phyloP scores from a whole-genome alignment of 2,329 filamentous ascomycete species.

The Diaporthe vaccinii region DNA sequence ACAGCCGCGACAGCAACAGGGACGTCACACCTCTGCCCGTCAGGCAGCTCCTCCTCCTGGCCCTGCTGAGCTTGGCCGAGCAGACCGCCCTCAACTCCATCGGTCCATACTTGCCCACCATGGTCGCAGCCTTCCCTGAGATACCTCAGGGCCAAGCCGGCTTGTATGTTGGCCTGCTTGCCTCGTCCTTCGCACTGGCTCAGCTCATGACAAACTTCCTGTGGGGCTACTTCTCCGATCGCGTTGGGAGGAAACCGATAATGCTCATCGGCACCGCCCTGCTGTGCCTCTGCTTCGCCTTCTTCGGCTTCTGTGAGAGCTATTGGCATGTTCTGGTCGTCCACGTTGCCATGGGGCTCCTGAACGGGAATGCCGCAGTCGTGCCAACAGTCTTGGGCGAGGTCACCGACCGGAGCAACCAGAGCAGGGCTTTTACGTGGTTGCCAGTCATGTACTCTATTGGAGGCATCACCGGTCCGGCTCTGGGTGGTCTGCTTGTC shows the following conservation, averaged over 20 bases:
- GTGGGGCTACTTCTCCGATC: slow-evolving; percentile 88
- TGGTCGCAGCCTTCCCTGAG: slow-evolving; percentile 88
- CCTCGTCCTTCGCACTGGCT: slow-evolving; percentile 90
- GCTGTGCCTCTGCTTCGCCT: slow-evolving; percentile 83
- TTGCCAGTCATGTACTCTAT: slow-evolving; percentile 96
- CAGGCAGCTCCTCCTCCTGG: slow-evolving; percentile 85
- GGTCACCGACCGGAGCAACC: slow-evolving; percentile 94
- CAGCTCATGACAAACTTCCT: slow-evolving; percentile 94
- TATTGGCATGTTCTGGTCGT: slow-evolving; percentile 89
- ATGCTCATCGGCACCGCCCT: slow-evolving; percentile 86
- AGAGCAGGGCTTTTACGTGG: slow-evolving; percentile 93
- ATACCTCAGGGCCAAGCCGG: slow-evolving; percentile 80
- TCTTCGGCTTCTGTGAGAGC: slow-evolving; percentile 87
- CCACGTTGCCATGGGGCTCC: slow-evolving; percentile 89
- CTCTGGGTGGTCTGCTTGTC: slow-evolving; percentile 89
- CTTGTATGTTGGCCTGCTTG: slow-evolving; percentile 90
- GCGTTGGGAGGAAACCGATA: slow-evolving; percentile 84
- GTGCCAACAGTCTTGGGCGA: slow-evolving; percentile 95
- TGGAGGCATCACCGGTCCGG: slow-evolving; percentile 91
- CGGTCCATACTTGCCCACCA: slow-evolving; percentile 92
- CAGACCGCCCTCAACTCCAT: slow-evolving; percentile 98
- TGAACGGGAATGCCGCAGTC: slow-evolving; percentile 95
- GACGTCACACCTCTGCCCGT: slow-evolving; percentile 82
- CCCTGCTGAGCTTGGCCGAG: slow-evolving; percentile 90
- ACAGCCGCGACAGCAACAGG: slow-evolving; percentile 46